Evolutionary conservation across 176 grass and related monocot species (phyloP).

Genomic region (Secale cereale): DNA sequence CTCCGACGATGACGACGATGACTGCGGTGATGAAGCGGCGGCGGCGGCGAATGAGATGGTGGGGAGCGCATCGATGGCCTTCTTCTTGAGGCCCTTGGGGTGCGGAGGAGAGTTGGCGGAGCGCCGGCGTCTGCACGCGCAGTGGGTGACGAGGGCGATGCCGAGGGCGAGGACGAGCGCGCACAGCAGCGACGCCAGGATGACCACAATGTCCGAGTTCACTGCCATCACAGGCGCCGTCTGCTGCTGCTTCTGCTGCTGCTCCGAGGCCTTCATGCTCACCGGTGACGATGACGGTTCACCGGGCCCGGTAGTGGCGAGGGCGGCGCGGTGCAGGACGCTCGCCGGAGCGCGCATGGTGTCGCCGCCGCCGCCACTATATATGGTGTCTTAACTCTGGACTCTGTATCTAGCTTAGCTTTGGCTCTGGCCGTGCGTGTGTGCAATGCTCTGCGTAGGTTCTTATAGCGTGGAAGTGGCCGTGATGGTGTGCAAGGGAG

Average conservation of each 20-base stretch:
- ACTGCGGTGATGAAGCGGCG: background rate
- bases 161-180: constrained; percentile 50
- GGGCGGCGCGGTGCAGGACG: background rate
- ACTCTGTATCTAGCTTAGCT: background rate
- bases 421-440: background rate
- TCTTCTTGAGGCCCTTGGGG: constrained; percentile 48
- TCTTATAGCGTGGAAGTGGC: too few relatives aligned
- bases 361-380: background rate
- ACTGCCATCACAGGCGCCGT: background rate
- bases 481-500: too few relatives aligned
- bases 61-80: constrained; percentile 47
- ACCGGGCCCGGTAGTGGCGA: background rate
- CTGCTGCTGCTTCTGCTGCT: background rate
- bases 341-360: background rate
- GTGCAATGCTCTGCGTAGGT: too few relatives aligned
- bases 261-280: background rate
- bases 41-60: background rate
- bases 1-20: background rate
- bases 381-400: background rate
- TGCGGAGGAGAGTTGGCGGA: background rate
- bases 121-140: background rate
- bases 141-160: constrained; percentile 39
- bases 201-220: constrained; percentile 51
- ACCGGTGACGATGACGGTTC: background rate
- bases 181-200: constrained; percentile 48